Base-by-base conservation (phyloP, 169 alveolate genomes). In the Plasmodium falciparum region DNA sequence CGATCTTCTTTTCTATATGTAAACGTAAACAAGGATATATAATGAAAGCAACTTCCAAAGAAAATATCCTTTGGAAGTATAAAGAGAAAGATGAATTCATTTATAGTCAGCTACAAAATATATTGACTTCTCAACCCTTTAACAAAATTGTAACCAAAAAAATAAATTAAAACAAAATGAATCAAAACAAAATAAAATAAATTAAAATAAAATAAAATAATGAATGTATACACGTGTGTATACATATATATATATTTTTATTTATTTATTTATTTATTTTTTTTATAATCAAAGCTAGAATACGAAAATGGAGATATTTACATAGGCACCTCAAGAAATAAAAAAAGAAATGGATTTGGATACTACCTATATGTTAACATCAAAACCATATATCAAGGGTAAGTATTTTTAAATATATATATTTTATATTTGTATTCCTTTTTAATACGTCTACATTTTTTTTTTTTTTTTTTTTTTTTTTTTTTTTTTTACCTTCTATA, bases 231-330 rank as follows among this genome's bases (percentile, higher is more conserved):
- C 15, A n/a, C 20, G 9, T 52, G 2, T 24, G 29, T 24, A 24
- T 24, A 24, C 43, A 33, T 20, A 20, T 20, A 20, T 20, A 20
- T 33, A 33, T 33, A 33, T 33, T 5, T 33, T 4, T 33, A 5
- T 33, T 17, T 61, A 61, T 9, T 17, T 13, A 4, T 66, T 17
- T 63, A 58, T 49, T 15, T 50, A 20, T 56, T 75, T 65, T 50
- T 20, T 20, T 47, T 17, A 5, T 29, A 13, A n/a, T 24, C 56
- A 76, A 62, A 76, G 89, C n/a, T 69, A 33, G 91, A 83, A 83
- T 83, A 83, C 29, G 73, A 69, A 67, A 70, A 83, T 83, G 91
- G 91, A 24, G 83, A 83, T 33, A 59, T 69, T 17, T 83, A 83
- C 62, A 58, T 83, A 56, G 91, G 91, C 9, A 56, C 71, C 12